phyloP scores from a whole-genome alignment of 2,329 filamentous ascomycete genomes.

The Cryoendolithus antarcticus region DNA sequence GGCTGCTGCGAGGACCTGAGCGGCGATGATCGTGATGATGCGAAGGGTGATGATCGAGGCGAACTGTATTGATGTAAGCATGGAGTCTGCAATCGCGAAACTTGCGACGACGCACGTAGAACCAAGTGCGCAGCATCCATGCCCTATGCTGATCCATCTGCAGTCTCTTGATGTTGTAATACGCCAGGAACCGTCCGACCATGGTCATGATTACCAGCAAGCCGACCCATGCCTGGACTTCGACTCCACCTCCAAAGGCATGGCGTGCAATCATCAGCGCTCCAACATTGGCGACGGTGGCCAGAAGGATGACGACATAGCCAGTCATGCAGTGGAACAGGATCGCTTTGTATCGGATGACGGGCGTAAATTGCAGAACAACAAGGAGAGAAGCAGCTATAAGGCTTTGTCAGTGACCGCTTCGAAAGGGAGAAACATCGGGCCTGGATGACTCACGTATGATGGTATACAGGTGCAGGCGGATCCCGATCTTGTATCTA shows the following conservation, averaged over 20 bases:
- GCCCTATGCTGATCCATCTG: slow-evolving; percentile 53
- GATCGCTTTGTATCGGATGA: slow-evolving; percentile 35
- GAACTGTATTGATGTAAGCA: slow-evolving; percentile 7
- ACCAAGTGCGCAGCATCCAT: slow-evolving; percentile 45
- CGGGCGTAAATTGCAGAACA: slow-evolving; percentile 31
- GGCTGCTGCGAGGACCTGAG: slow-evolving; percentile 26
- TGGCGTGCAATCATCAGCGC: slow-evolving; percentile 42
- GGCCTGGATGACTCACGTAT: slow-evolving; percentile 13
- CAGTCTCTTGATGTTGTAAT: slow-evolving; percentile 45
- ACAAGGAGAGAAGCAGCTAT: slow-evolving; percentile 26
- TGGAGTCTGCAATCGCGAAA: background rate
- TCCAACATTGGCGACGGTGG: slow-evolving; percentile 34
- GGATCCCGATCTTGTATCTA: slow-evolving; percentile 28
- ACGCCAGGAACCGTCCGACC: slow-evolving; percentile 34
- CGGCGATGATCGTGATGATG: slow-evolving; percentile 34
- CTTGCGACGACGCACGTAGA: slow-evolving; percentile 6
- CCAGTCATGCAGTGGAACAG: slow-evolving; percentile 50
- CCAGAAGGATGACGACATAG: slow-evolving; percentile 41
- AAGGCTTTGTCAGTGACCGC: background rate
- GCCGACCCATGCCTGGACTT: slow-evolving; percentile 36
- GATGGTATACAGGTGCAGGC: slow-evolving; percentile 30
- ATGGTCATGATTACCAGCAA: slow-evolving; percentile 35
- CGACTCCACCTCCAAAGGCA: slow-evolving; percentile 43
- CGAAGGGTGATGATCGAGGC: slow-evolving; percentile 42
- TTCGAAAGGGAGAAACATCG: too few relatives aligned